Percentiles rank a stretch among this genome's conserved stretches.
phyloP scores from a whole-genome alignment of 495 filamentous ascomycete species.

The Hyaloscypha variabilis region DNA sequence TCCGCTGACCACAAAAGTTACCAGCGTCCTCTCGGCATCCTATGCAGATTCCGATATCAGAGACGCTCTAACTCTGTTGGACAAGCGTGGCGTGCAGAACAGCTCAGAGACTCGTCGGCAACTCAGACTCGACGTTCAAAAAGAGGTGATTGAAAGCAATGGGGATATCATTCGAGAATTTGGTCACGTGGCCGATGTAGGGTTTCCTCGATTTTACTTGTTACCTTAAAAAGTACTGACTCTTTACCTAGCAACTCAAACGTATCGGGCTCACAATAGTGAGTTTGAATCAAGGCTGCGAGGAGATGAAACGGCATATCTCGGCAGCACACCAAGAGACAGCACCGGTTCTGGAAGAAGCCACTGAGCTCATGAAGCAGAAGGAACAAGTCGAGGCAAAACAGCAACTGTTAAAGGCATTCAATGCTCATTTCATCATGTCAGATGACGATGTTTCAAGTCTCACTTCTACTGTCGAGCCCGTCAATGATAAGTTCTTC shows the following conservation, averaged over 20 bases:
- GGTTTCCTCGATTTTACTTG: neutral
- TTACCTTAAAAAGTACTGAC: slow-evolving; percentile 25
- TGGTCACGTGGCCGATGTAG: slow-evolving; percentile 85
- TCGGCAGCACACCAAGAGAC: slow-evolving; percentile 74
- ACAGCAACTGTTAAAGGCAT: slow-evolving; percentile 78
- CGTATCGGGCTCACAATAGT: slow-evolving; percentile 79
- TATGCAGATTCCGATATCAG: slow-evolving; percentile 93
- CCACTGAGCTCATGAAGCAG: slow-evolving; percentile 71
- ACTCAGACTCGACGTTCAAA: slow-evolving; percentile 82
- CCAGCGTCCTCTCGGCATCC: slow-evolving; percentile 84
- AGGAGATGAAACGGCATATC: slow-evolving; percentile 80
- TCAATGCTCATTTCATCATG: slow-evolving; percentile 82
- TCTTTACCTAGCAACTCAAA: slow-evolving; percentile 70
- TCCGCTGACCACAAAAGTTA: slow-evolving; percentile 73
- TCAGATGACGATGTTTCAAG: slow-evolving; percentile 74
- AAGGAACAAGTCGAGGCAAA: slow-evolving; percentile 82
- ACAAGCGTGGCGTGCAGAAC: slow-evolving; percentile 71
- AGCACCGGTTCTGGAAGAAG: slow-evolving; percentile 76
- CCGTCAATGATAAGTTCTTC: slow-evolving; percentile 89
- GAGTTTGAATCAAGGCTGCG: slow-evolving; percentile 77
- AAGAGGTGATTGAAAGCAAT: slow-evolving; percentile 93
- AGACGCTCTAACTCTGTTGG: slow-evolving; percentile 78
- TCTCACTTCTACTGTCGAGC: slow-evolving; percentile 75
- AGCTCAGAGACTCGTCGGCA: slow-evolving; percentile 78
- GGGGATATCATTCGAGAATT: slow-evolving; percentile 89